phyloP scores from a whole-genome alignment of 768 basidiomycete genomes.

The Amanita jacksonii region DNA sequence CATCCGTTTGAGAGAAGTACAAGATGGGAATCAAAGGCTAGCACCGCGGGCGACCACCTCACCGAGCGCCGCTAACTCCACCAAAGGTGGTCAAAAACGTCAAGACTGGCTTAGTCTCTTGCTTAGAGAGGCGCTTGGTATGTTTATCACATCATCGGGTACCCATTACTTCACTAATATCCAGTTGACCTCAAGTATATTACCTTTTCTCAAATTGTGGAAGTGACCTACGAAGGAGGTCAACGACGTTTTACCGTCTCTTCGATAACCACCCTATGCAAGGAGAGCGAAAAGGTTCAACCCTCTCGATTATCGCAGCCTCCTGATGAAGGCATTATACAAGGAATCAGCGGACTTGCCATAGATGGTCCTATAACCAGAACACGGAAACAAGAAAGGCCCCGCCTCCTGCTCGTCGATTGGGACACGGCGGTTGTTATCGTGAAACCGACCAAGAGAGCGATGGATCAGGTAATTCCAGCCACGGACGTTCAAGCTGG shows the following conservation, averaged over 20 bases:
- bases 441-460: constrained; percentile 18
- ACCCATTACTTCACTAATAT: constrained; percentile 9
- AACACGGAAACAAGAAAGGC: constrained; percentile 4
- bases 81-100: constrained; percentile 23
- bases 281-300: background rate
- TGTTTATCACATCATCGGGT: constrained; percentile 14
- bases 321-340: background rate
- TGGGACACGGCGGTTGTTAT: constrained; percentile 65
- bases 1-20: constrained; percentile 45
- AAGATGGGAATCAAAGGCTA: constrained; percentile 10
- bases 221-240: constrained; percentile 54
- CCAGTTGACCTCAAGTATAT: constrained; percentile 72
- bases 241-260: constrained; percentile 47
- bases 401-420: constrained; percentile 47
- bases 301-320: background rate
- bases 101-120: constrained; percentile 62
- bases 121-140: constrained; percentile 61
- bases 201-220: constrained; percentile 47
- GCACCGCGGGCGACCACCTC: constrained; percentile 1
- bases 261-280: constrained; percentile 27
- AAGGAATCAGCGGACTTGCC: background rate
- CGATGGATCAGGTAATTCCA: constrained; percentile 13
- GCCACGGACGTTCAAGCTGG: constrained; percentile 10
- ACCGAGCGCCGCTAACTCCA: constrained; percentile 9
- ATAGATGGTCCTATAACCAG: background rate